Evolutionary conservation across 176 grass and related monocot species (phyloP), one percentile per base, ranked within the genome.

Genomic region (Ensete glaucum): DNA sequence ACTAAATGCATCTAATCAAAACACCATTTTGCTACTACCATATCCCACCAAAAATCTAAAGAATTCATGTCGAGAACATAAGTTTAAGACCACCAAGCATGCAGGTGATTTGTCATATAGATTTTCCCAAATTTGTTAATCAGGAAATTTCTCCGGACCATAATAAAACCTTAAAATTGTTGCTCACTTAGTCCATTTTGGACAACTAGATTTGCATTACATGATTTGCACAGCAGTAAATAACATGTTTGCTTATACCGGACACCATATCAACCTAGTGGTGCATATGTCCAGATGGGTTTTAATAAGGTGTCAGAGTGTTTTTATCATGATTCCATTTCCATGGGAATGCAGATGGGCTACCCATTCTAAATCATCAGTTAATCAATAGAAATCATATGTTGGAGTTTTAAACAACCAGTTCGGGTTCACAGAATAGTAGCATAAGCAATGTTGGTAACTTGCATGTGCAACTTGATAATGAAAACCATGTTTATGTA

Each of bases 121-220:
- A 54, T 11, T 64, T 24, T 64, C 21, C 62, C 9, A 24, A 64
- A 24, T 11, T 23, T 64, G n/a, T 64, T 21, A 10, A 8, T 19
- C 62, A 11, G 12, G 21, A 64, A 11, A 57, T 1, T 21, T n/a
- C 58, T 21, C 17, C 1, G 1, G n/a, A 62, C 8, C 15, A n/a
- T 62, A 19, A 62, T 62, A 62, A n/a, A 62, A n/a, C 6, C 3
- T 62, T 62, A 20, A 62, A n/a, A 62, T 19, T 62, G 58, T 20
- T 22, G 34, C 34, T 43, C 34, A 43, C 3, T 6, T 43, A 20
- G n/a, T 62, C 58, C 58, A 62, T 62, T 22, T 8, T 2, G 58
- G 58, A 62, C 58, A 62, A 62, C 16, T 20, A 62, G 58, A 62
- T 62, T 62, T 62, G 14, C n/a, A 62, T 62, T 62, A n/a, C 58